Evolutionary conservation across 768 basidiomycete genomes (phyloP).

Genomic region (Vishniacozyma victoriae): DNA sequence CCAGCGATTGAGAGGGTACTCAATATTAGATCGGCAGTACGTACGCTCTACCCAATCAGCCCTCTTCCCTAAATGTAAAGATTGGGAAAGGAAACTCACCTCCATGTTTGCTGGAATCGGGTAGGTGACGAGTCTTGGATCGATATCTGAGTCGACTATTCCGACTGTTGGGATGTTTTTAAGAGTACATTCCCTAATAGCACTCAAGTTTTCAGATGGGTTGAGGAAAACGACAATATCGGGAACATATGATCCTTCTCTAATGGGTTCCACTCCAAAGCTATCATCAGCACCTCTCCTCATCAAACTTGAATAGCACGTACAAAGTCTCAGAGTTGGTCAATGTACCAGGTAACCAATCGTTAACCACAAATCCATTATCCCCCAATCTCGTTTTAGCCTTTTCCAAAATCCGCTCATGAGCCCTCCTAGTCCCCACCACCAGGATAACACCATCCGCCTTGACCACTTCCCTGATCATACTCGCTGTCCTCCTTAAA

Average conservation of each 20-base stretch:
- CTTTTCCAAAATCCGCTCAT: conserved; percentile 65
- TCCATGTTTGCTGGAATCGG: conserved; percentile 99
- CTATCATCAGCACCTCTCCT: conserved; percentile 7
- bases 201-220: conserved; percentile 68
- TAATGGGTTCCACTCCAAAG: conserved; percentile 43
- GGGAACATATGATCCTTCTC: conserved; percentile 52
- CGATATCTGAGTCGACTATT: conserved; percentile 88
- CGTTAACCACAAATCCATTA: conserved; percentile 77
- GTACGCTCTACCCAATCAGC: conserved; percentile 52
- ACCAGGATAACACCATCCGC: conserved; percentile 81
- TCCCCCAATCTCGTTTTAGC: conserved; percentile 71
- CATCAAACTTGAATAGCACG: conserved; percentile 13
- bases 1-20: conserved; percentile 88
- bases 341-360: conserved; percentile 89
- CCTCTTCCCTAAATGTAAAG: not conserved
- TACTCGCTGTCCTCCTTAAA: conserved; percentile 79
- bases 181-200: conserved; percentile 84
- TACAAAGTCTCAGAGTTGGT: conserved; percentile 59
- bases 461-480: conserved; percentile 74
- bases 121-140: conserved; percentile 94
- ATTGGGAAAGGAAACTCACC: conserved; percentile 29
- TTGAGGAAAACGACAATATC: conserved; percentile 90
- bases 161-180: conserved; percentile 89
- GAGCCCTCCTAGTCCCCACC: conserved; percentile 61
- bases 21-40: conserved; percentile 82